Conservation (phyloP, 306 rosid species). For the Corylus avellana region DNA sequence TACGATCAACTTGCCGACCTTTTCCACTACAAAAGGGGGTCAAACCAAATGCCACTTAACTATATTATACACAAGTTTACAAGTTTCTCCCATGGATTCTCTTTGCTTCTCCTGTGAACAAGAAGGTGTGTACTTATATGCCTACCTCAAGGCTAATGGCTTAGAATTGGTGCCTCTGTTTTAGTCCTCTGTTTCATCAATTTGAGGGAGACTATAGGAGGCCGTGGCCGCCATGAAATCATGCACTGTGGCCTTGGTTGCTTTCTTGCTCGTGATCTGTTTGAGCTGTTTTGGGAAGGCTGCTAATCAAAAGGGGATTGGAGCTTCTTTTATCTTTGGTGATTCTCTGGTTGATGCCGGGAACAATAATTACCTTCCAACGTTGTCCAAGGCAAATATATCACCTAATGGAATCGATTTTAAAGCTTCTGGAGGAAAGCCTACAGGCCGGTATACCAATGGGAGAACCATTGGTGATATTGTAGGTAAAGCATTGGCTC, state of each 20-base stretch:
- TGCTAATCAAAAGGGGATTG: slow-evolving; percentile 44
- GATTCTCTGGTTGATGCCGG: slow-evolving; percentile 97
- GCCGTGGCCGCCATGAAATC: slow-evolving; percentile 15
- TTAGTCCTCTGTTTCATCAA: slow-evolving; percentile 7
- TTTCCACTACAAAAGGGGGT: slow-evolving; percentile 21
- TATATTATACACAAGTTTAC: slow-evolving; percentile 30
- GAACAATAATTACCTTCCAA: slow-evolving; percentile 71
- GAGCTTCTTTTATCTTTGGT: slow-evolving; percentile 91
- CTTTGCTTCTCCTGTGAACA: slow-evolving; percentile 1
- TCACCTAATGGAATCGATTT: slow-evolving; percentile 91
- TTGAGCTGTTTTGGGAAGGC: slow-evolving; percentile 33
- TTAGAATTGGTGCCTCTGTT: slow-evolving; percentile 6
- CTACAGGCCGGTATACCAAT: slow-evolving; percentile 90
- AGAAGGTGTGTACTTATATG: slow-evolving; percentile 31
- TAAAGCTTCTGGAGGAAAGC: slow-evolving; percentile 67
- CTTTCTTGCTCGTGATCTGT: slow-evolving; percentile 22
- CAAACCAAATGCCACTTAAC: slow-evolving; percentile 65
- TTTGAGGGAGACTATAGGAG: background rate
- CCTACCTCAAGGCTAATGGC: background rate
- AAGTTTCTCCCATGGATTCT: slow-evolving; percentile 35
- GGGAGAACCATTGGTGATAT: slow-evolving; percentile 95
- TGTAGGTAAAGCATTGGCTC: slow-evolving; percentile 49
- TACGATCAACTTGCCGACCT: slow-evolving; percentile 14
- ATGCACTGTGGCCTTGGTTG: slow-evolving; percentile 26
- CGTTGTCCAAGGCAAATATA: slow-evolving; percentile 81